Percentiles rank a stretch among this genome's conserved stretches.
These are phyloP conservation scores for Rubroboletus pulcherrimus DNA, from an alignment of 768 basidiomycete species.

Conservation along the genomic window DNA sequence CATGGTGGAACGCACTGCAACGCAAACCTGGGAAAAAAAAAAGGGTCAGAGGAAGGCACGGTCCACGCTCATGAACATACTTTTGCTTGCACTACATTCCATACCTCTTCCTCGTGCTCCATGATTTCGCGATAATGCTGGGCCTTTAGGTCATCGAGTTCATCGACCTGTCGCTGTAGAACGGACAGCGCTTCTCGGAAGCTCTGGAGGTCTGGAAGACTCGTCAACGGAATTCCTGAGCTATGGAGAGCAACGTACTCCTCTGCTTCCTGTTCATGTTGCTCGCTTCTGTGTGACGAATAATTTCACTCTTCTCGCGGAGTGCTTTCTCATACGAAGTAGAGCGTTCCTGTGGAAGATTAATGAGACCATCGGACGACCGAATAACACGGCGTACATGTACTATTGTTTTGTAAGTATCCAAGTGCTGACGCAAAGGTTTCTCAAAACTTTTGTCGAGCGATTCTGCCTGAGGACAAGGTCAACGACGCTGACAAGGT, in stretches of 20 bases:
- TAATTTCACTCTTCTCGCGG: constrained; percentile 78
- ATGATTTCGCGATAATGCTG: constrained; percentile 86
- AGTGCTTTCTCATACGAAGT: constrained; percentile 78
- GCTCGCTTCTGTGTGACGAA: constrained; percentile 79
- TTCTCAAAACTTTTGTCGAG: constrained; percentile 87
- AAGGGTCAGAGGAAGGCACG: constrained; percentile 11
- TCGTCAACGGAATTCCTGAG: constrained; percentile 5
- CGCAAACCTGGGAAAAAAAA: constrained; percentile 51
- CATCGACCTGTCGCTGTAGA: constrained; percentile 86
- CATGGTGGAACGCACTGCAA: constrained; percentile 85
- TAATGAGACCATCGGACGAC: not conserved
- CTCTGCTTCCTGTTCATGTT: constrained; percentile 84
- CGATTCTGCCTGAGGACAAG: constrained; percentile 61
- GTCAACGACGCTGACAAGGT: constrained; percentile 3
- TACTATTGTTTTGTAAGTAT: constrained; percentile 71
- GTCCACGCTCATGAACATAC: constrained; percentile 33
- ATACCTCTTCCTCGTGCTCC: constrained; percentile 93
- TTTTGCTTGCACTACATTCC: constrained; percentile 87
- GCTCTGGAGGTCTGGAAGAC: constrained; percentile 70
- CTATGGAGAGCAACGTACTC: constrained; percentile 49
- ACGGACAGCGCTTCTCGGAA: constrained; percentile 81
- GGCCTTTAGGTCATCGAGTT: constrained; percentile 80
- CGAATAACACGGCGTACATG: constrained; percentile 42
- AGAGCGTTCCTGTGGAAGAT: constrained; percentile 66
- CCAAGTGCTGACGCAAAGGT: constrained; percentile 81